These are phyloP conservation scores for Trichocladium uniseriatum DNA, from an alignment of 495 filamentous ascomycete genomes.

Conservation along the genomic window DNA sequence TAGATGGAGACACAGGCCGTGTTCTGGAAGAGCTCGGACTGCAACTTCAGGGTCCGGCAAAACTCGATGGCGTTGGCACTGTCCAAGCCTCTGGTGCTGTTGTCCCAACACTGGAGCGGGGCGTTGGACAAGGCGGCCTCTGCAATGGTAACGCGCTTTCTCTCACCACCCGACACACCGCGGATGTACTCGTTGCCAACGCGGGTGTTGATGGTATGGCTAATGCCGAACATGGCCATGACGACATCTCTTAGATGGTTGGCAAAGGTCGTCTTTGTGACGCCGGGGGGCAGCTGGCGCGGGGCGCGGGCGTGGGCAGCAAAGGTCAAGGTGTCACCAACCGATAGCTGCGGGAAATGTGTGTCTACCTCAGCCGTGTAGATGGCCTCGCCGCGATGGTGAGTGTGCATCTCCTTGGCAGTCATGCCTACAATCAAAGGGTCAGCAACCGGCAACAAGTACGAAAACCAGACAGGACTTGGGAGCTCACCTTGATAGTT, in stretches of 20 bases:
- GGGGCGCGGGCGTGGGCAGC: slow-evolving; percentile 64
- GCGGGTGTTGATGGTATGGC: slow-evolving; percentile 64
- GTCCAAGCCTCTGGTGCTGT: slow-evolving; percentile 72
- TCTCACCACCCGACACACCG: slow-evolving; percentile 73
- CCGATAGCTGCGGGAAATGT: slow-evolving; percentile 74
- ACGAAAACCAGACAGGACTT: neutral
- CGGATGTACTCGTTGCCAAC: slow-evolving; percentile 75
- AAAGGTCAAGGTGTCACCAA: slow-evolving; percentile 69
- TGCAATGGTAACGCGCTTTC: slow-evolving; percentile 76
- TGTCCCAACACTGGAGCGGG: slow-evolving; percentile 78
- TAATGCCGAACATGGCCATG: slow-evolving; percentile 71
- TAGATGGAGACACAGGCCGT: slow-evolving; percentile 76
- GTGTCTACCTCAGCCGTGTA: slow-evolving; percentile 74
- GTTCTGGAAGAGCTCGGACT: slow-evolving; percentile 54
- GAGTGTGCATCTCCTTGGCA: slow-evolving; percentile 52
- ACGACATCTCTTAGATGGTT: slow-evolving; percentile 62
- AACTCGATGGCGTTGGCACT: slow-evolving; percentile 78
- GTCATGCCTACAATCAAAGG: slow-evolving; percentile 34
- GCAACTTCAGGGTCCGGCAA: slow-evolving; percentile 54
- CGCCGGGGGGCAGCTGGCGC: slow-evolving; percentile 49
- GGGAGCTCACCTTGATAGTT: slow-evolving; percentile 60
- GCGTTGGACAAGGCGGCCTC: slow-evolving; percentile 57
- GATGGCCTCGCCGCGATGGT: slow-evolving; percentile 70
- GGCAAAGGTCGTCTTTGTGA: slow-evolving; percentile 50
- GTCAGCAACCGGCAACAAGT: slow-evolving; percentile 9